Conservation (phyloP, 2,329 filamentous ascomycete genomes). For the Colletotrichum filicis region DNA sequence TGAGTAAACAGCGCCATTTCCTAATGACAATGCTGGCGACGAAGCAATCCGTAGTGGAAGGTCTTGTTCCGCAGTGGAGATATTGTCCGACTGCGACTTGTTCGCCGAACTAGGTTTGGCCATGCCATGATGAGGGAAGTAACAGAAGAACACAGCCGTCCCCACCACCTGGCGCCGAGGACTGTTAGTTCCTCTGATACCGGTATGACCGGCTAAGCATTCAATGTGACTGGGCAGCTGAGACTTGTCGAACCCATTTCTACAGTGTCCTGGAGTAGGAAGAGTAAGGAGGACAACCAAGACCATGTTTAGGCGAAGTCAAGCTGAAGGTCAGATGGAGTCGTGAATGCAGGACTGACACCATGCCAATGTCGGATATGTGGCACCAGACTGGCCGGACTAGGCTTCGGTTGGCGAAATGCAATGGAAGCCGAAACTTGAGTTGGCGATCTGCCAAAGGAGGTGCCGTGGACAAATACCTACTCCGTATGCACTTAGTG, state of each 20-base stretch:
- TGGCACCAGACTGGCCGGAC: slow-evolving; percentile 13
- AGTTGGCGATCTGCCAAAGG: neutral
- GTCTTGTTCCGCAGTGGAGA: slow-evolving; percentile 11
- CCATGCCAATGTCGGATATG: neutral
- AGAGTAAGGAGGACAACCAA: neutral
- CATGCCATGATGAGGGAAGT: neutral
- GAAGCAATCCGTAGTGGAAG: neutral
- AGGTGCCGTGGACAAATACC: neutral
- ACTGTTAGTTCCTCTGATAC: slow-evolving; percentile 16
- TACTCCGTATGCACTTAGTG: slow-evolving; percentile 19
- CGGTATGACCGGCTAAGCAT: slow-evolving; percentile 21
- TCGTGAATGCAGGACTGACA: neutral
- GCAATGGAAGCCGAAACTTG: neutral
- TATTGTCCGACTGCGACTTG: neutral
- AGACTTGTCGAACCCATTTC: slow-evolving; percentile 5
- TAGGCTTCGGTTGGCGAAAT: slow-evolving; percentile 5
- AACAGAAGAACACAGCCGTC: neutral
- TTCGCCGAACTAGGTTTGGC: neutral
- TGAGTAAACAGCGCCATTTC: neutral
- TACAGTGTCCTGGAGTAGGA: neutral
- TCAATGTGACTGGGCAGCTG: slow-evolving; percentile 10
- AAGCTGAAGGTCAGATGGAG: neutral
- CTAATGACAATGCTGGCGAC: slow-evolving; percentile 1
- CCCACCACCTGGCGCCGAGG: neutral
- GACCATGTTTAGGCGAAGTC: neutral